A percentile compares a stretch with the other conserved stretches of the same genome.
These are phyloP conservation scores for Globisporangium rhizosaccharum DNA, from an alignment of 352 stramenopile species.

Conservation along the genomic window DNA sequence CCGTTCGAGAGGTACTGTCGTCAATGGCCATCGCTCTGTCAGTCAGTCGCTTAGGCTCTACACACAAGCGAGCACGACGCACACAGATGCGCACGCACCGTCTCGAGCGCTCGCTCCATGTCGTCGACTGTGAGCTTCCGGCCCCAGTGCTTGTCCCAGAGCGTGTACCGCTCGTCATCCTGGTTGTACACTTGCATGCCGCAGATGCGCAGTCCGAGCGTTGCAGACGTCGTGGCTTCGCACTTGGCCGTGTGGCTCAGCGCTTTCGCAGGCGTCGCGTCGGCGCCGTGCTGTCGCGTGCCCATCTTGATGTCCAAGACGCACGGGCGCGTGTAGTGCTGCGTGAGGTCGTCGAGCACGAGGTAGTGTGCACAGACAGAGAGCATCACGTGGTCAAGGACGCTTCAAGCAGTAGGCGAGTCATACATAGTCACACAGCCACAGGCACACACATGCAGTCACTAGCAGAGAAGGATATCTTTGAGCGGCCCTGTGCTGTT, in stretches of 20 bases:
- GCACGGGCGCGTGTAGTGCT: conserved; percentile 51
- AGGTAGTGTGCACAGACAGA: conserved; percentile 37
- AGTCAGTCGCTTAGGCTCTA: neutral
- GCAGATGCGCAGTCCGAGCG: conserved; percentile 64
- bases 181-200: conserved; percentile 80
- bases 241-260: conserved; percentile 70
- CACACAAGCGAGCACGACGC: neutral
- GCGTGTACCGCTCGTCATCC: conserved; percentile 46
- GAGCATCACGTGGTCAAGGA: conserved; percentile 5
- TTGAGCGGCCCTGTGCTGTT: conserved; percentile 11
- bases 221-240: conserved; percentile 60
- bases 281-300: conserved; percentile 66
- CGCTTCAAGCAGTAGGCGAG: neutral
- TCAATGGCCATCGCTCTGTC: neutral
- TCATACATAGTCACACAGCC: conserved; percentile 2
- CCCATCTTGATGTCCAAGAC: conserved; percentile 84
- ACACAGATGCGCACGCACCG: conserved; percentile 25
- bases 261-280: conserved; percentile 61
- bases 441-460: neutral
- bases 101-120: conserved; percentile 58
- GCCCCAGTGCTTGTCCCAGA: conserved; percentile 81
- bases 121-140: conserved; percentile 43
- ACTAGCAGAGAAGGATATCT: conserved; percentile 13
- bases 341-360: conserved; percentile 65
- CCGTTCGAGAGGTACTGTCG: conserved; percentile 61